These are phyloP conservation scores for Coprinopsis marcescibilis DNA, from an alignment of 768 basidiomycete genomes.

Conservation along the genomic window DNA sequence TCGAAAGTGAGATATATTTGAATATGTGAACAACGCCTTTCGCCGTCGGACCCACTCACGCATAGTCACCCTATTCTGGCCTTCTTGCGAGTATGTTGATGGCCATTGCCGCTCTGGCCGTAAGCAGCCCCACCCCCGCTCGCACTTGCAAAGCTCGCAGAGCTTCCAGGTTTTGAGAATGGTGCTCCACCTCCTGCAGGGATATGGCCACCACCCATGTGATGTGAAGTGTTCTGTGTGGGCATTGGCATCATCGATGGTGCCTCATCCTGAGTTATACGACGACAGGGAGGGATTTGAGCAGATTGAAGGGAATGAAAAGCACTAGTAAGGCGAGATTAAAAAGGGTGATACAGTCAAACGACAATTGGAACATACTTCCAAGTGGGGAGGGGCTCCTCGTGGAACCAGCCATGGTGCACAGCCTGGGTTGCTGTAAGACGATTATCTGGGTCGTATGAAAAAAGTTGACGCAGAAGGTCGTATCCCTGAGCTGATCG, in stretches of 20 bases:
- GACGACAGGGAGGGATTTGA: slow-evolving; percentile 77
- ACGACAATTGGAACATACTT: slow-evolving; percentile 52
- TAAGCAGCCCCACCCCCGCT: slow-evolving; percentile 44
- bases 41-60: too few relatives aligned
- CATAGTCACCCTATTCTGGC: slow-evolving; percentile 42
- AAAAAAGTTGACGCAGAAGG: slow-evolving; percentile 80
- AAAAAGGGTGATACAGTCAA: background rate
- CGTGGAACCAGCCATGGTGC: slow-evolving; percentile 85
- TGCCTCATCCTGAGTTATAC: slow-evolving; percentile 91
- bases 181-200: slow-evolving; percentile 42
- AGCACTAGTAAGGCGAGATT: slow-evolving; percentile 41
- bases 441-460: slow-evolving; percentile 84
- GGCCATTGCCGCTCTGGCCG: slow-evolving; percentile 28
- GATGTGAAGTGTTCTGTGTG: slow-evolving; percentile 37
- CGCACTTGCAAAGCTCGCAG: slow-evolving; percentile 56
- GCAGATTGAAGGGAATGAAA: slow-evolving; percentile 60
- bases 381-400: slow-evolving; percentile 79
- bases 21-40: too few relatives aligned
- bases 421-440: slow-evolving; percentile 81
- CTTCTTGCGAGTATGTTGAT: slow-evolving; percentile 50
- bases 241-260: slow-evolving; percentile 77
- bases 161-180: slow-evolving; percentile 56
- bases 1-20: too few relatives aligned
- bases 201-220: slow-evolving; percentile 30
- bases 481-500: slow-evolving; percentile 65